Conservation (phyloP, 2,329 filamentous ascomycete genomes). For the Trichoderma aggressivum region DNA sequence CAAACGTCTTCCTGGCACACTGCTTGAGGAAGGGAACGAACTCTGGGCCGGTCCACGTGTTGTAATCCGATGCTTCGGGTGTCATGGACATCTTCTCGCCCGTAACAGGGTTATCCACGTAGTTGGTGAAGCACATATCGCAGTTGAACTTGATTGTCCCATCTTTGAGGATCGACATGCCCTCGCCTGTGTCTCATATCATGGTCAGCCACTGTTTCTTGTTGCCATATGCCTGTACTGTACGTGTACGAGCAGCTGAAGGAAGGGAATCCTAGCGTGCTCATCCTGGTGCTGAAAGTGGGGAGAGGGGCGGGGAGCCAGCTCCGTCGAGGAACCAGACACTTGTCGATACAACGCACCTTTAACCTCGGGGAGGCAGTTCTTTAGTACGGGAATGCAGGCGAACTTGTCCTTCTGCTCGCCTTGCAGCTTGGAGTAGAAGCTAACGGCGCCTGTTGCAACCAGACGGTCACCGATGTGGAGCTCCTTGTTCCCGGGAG, state of each 20-base stretch:
- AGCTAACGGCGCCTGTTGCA: conserved; percentile 53
- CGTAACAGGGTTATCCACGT: conserved; percentile 41
- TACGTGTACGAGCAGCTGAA: neutral
- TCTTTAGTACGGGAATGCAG: conserved; percentile 52
- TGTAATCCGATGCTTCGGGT: conserved; percentile 41
- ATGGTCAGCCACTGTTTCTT: conserved; percentile 10
- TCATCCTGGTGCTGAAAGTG: neutral
- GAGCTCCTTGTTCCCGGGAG: conserved; percentile 45
- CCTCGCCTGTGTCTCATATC: conserved; percentile 32
- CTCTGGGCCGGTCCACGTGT: conserved; percentile 38
- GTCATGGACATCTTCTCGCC: conserved; percentile 53
- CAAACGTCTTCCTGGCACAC: conserved; percentile 37
- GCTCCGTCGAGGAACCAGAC: neutral
- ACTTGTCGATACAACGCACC: conserved; percentile 31
- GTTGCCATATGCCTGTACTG: neutral
- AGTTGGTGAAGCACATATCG: conserved; percentile 57
- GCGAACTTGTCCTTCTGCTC: conserved; percentile 47
- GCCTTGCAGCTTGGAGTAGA: conserved; percentile 37
- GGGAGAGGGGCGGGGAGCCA: neutral
- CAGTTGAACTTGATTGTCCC: conserved; percentile 61
- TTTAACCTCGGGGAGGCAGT: conserved; percentile 40
- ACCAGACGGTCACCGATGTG: conserved; percentile 52
- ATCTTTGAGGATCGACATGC: conserved; percentile 44
- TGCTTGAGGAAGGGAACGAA: conserved; percentile 45
- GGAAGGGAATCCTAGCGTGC: neutral